These are phyloP conservation scores for Amylostereum areolatum DNA, from an alignment of 1,284 basidiomycete genomes.

Conservation along the genomic window DNA sequence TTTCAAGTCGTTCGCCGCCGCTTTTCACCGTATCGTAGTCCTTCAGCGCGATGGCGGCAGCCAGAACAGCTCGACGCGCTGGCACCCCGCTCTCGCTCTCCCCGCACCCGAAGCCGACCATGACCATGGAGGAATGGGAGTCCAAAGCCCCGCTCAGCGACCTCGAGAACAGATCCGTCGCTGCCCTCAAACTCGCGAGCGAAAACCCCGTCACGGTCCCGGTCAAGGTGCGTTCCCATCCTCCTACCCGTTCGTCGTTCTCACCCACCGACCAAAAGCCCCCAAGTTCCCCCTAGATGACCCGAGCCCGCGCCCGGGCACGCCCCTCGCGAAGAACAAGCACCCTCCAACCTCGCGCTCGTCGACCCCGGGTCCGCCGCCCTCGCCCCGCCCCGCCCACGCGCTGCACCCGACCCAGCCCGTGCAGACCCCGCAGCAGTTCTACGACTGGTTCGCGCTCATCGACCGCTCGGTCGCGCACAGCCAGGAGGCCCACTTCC, in stretches of 20 bases:
- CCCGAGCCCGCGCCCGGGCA: conserved; percentile 1
- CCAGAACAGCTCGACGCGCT: too few species aligned
- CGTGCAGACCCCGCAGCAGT: conserved; percentile 85
- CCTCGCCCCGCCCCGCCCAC: conserved; percentile 30
- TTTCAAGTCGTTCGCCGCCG: too few species aligned
- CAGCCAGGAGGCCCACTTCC: conserved; percentile 86
- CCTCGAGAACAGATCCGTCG: conserved; percentile 62
- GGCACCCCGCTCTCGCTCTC: too few species aligned
- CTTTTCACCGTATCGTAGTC: too few species aligned
- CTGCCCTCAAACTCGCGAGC: conserved; percentile 54
- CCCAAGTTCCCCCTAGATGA: not conserved
- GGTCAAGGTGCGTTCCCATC: conserved; percentile 50
- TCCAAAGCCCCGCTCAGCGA: conserved; percentile 71
- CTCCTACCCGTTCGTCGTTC: not conserved
- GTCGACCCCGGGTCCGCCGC: conserved; percentile 30
- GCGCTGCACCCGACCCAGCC: conserved; percentile 63
- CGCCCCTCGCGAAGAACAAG: conserved; percentile 28
- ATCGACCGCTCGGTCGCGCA: conserved; percentile 85
- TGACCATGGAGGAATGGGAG: conserved; percentile 88
- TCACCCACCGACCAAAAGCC: not conserved
- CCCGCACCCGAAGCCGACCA: conserved; percentile 31
- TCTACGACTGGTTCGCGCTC: conserved; percentile 90
- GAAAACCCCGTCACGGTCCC: conserved; percentile 56
- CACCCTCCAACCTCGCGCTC: conserved; percentile 31
- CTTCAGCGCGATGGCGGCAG: too few species aligned